phyloP scores from a whole-genome alignment of 331 rosid species.

The Quercus lobata region DNA sequence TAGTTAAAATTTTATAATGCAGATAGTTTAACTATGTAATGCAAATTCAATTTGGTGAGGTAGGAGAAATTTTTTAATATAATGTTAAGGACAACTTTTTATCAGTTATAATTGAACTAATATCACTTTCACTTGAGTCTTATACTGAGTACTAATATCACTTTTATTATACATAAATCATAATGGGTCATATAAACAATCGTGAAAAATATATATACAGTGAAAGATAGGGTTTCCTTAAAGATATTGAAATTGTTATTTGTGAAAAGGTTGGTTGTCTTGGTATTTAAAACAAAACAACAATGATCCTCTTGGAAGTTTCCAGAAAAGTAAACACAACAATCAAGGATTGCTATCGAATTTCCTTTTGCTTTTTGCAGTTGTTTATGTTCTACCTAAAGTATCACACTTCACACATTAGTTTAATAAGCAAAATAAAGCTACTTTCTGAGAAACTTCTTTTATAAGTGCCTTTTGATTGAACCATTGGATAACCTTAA shows the following conservation, averaged over 20 bases:
- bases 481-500: not conserved
- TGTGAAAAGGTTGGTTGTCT: slow-evolving; percentile 13
- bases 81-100: too few species aligned
- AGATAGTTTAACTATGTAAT: not conserved
- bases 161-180: too few species aligned
- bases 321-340: slow-evolving; percentile 13
- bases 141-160: too few species aligned
- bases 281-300: not conserved
- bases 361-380: not conserved
- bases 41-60: not conserved
- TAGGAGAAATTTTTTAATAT: not conserved
- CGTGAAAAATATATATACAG: too few species aligned
- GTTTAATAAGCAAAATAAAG: not conserved
- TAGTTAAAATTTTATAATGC: not conserved
- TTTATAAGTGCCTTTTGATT: not conserved
- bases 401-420: too few species aligned
- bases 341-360: not conserved
- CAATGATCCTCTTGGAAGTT: not conserved
- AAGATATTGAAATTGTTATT: not conserved
- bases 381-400: not conserved
- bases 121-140: too few species aligned
- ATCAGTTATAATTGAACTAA: too few species aligned
- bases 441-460: not conserved
- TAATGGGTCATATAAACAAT: too few species aligned
- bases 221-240: too few species aligned